Evolutionary conservation across 2,329 filamentous ascomycete species (phyloP).

Genomic region (Sclerotinia subarctica): DNA sequence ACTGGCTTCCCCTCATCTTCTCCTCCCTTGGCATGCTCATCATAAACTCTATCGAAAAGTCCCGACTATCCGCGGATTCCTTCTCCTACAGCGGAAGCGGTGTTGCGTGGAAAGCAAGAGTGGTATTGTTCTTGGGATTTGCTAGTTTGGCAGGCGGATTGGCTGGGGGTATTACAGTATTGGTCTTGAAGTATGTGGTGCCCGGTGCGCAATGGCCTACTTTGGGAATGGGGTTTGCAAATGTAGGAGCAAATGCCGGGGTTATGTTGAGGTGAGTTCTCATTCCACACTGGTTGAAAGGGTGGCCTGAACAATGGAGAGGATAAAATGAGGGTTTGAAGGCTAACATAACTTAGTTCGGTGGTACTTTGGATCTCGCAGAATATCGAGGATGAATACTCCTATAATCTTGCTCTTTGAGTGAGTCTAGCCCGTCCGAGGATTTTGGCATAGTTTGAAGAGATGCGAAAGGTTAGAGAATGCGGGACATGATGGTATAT

Average conservation of each 20-base stretch:
- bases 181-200: constrained; percentile 63
- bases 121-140: constrained; percentile 66
- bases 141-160: constrained; percentile 63
- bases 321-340: not conserved
- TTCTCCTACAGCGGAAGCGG: constrained; percentile 61
- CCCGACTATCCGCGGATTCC: constrained; percentile 59
- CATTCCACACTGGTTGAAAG: not conserved
- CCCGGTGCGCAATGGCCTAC: constrained; percentile 56
- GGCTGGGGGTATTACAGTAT: constrained; percentile 66
- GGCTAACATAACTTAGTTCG: constrained; percentile 44
- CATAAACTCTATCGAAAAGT: constrained; percentile 68
- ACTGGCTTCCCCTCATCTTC: constrained; percentile 69
- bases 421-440: not conserved
- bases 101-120: constrained; percentile 66
- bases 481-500: not conserved
- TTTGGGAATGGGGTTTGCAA: constrained; percentile 62
- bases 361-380: constrained; percentile 67
- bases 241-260: constrained; percentile 61
- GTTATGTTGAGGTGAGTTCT: constrained; percentile 56
- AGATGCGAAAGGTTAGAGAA: not conserved
- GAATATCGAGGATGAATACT: constrained; percentile 71
- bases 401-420: constrained; percentile 62
- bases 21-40: constrained; percentile 66
- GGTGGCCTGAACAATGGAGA: not conserved
- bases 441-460: not conserved